Conservation (phyloP, 352 stramenopile species). For the Phytophthora sp. region DNA sequence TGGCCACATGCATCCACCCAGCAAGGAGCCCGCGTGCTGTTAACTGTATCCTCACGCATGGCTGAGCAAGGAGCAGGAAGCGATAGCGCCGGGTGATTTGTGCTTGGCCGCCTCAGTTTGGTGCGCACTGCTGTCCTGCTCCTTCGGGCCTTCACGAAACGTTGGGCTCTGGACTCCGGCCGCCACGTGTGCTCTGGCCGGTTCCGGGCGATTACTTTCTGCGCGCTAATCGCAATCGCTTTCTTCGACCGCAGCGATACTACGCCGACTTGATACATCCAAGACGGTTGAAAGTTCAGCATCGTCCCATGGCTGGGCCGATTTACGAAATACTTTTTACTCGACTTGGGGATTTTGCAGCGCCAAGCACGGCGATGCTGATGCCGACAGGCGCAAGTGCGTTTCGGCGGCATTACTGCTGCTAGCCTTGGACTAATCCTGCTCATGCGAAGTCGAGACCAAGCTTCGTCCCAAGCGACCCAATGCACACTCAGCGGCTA, state of each 20-base stretch:
- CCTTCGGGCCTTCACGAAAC: constrained; percentile 9
- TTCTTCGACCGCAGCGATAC: too few relatives aligned
- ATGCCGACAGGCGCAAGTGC: neutral
- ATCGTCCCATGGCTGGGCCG: neutral
- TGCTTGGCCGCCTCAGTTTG: constrained; percentile 12
- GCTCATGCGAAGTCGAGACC: neutral
- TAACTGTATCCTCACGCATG: neutral
- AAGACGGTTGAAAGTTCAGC: neutral
- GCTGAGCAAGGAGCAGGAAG: too few relatives aligned
- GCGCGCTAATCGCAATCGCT: neutral
- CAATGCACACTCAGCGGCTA: too few relatives aligned
- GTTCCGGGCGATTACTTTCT: neutral
- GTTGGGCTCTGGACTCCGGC: neutral
- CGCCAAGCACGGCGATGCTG: neutral
- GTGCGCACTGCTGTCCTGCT: constrained; percentile 6
- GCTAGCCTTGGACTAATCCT: neutral
- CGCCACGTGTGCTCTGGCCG: too few relatives aligned
- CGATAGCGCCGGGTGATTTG: constrained; percentile 9
- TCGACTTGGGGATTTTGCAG: neutral
- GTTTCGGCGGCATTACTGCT: neutral
- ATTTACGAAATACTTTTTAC: constrained; percentile 17
- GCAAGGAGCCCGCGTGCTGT: neutral
- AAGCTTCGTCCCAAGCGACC: neutral
- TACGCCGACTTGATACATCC: too few relatives aligned
- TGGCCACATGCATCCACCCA: neutral